Evolutionary conservation across 2,329 filamentous ascomycete genomes (phyloP).

Genomic region (Verticillium klebahnii): DNA sequence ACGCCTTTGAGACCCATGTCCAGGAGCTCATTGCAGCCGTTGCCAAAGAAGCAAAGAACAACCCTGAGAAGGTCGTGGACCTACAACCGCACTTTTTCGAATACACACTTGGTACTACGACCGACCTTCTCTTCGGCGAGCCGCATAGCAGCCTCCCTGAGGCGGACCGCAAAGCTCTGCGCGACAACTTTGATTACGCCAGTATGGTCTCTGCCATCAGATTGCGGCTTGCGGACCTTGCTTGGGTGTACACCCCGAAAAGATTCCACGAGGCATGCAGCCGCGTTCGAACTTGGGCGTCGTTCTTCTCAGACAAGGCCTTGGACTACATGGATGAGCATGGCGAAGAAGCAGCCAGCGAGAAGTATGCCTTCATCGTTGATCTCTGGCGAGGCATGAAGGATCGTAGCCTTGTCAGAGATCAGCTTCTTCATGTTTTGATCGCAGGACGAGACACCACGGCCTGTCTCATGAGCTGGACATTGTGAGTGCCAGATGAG

Average conservation of each 20-base stretch:
- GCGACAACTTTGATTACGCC: constrained; percentile 17
- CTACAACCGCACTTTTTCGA: constrained; percentile 17
- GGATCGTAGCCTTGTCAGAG: constrained; percentile 1
- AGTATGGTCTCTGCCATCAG: constrained; percentile 15
- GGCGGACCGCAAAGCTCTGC: constrained; percentile 9
- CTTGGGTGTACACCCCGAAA: constrained; percentile 8
- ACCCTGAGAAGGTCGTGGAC: constrained; percentile 9
- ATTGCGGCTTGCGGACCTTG: constrained; percentile 26
- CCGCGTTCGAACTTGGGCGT: constrained; percentile 14
- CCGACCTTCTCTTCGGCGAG: constrained; percentile 17
- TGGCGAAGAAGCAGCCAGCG: constrained; percentile 16
- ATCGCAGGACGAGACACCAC: constrained; percentile 12
- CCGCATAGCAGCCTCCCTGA: constrained; percentile 13
- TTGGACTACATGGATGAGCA: constrained; percentile 4
- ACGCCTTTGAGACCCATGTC: neutral
- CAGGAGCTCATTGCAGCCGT: neutral
- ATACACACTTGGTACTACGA: constrained; percentile 17
- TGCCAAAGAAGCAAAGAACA: neutral
- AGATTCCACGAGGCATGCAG: constrained; percentile 9
- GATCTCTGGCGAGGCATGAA: constrained; percentile 15
- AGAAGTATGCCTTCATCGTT: constrained; percentile 40
- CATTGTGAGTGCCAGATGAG: constrained; percentile 4
- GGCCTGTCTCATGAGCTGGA: constrained; percentile 8
- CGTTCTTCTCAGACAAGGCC: constrained; percentile 21
- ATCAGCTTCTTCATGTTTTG: constrained; percentile 8